Base-by-base conservation (phyloP, 2,329 filamentous ascomycete genomes). In the Botrytis tulipae region DNA sequence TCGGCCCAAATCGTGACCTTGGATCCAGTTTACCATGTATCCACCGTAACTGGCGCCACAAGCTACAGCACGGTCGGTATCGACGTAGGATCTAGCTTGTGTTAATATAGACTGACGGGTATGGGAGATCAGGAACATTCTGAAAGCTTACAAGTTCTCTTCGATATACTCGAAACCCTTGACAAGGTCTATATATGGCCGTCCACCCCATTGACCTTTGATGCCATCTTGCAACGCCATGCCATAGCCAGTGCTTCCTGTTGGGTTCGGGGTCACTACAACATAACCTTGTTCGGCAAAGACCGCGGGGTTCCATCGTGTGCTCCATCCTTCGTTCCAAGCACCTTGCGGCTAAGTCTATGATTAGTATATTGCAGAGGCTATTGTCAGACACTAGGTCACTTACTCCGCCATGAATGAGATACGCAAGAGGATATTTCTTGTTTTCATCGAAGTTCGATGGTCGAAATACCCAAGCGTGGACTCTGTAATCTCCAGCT, bases 271-370 rank as follows among this genome's bases (percentile, higher is more conserved):
- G 68, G 90, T 87, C 65, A 97, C 89, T 35, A 92, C 93, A 5
- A 97, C 87, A 80, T 96, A 97, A 63, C 94, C 94, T 83, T 95
- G 93, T 81, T 97, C 93, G 5, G 94, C 93, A 80, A 94, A 97
- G 16, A 95, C 87, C 74, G 92, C 93, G 2, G 92, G 91, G 80
- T 97, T 97, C 94, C 94, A 97, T 29, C 94, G 86, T 3, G 91
- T 94, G 81, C 88, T 92, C 80, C 80, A 81, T 57, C 72, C 70
- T 71, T 81, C 80, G 59, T 79, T 78, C 80, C 80, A 81, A 0
- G 79, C 78, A 63, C 80, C 79, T 79, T 81, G 80, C 6, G 80
- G 80, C 74, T 78, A 66, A 68, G 8, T 44, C 29, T 37, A 63
- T 29, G 12, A 46, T 63, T 46, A 71, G 32, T 25, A 51, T 16